Evolutionary conservation across 1,139 yeast genomes (phyloP).

Genomic region (Debaryomyces sp.): DNA sequence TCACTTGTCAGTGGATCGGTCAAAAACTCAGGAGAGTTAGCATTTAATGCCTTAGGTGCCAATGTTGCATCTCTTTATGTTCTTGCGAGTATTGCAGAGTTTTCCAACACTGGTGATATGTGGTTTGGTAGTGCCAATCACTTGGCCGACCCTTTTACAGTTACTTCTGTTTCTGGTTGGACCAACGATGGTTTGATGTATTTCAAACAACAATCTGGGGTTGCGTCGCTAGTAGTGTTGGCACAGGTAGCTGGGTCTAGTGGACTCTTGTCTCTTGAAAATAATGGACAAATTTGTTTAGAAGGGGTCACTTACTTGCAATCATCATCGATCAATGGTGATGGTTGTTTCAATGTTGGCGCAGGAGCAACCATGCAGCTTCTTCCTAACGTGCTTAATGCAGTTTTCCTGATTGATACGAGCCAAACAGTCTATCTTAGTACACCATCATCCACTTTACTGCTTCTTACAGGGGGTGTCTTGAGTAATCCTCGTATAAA

Average conservation of each 20-base stretch:
- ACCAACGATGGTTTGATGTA: constrained; percentile 29
- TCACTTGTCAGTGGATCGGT: constrained; percentile 16
- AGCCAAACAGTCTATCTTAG: constrained; percentile 28
- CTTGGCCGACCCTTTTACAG: too few species aligned
- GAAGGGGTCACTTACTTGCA: constrained; percentile 26
- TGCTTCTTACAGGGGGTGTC: constrained; percentile 21
- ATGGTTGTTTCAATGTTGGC: constrained; percentile 33
- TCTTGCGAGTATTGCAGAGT: constrained; percentile 32
- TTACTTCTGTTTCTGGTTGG: constrained; percentile 26
- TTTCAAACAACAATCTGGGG: constrained; percentile 23
- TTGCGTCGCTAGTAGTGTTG: constrained; percentile 1
- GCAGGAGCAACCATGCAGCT: constrained; percentile 23
- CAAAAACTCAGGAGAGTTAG: constrained; percentile 24
- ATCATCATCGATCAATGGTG: constrained; percentile 26
- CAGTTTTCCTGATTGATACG: constrained; percentile 17
- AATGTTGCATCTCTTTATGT: constrained; percentile 22
- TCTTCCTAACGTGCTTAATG: constrained; percentile 13
- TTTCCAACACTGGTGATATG: constrained; percentile 32
- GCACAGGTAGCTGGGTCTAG: constrained; percentile 22
- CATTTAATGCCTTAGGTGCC: constrained; percentile 22
- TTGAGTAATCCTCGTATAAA: constrained; percentile 21
- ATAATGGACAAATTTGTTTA: constrained; percentile 35
- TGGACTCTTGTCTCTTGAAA: constrained; percentile 21
- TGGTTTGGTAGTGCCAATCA: constrained; percentile 30
- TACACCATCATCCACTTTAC: constrained; percentile 20